Conservation (phyloP, 1,284 basidiomycete genomes). For the Cryptococcus jaspeensis region DNA sequence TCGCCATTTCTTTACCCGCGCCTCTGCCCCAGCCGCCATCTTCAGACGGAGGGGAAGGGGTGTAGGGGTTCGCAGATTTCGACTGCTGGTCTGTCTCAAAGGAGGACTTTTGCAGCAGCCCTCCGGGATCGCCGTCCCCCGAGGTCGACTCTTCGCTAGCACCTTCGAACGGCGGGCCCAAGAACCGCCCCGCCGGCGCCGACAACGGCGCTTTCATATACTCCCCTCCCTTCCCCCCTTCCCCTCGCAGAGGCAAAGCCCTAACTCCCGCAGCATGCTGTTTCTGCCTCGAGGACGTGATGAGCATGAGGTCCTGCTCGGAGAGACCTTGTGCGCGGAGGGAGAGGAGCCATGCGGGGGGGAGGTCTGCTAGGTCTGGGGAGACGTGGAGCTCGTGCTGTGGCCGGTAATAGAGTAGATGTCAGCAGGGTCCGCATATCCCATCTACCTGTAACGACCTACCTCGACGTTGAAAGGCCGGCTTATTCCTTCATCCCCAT, state of each 20-base stretch:
- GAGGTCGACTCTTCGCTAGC: neutral
- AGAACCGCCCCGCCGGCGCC: neutral
- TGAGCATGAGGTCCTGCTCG: slow-evolving; percentile 39
- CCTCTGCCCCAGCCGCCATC: too few relatives aligned
- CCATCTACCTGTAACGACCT: slow-evolving; percentile 7
- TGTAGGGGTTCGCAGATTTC: too few relatives aligned
- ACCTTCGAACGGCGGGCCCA: neutral
- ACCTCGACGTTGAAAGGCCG: slow-evolving; percentile 46
- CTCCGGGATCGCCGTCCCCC: neutral
- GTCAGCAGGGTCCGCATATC: neutral
- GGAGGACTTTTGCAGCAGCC: slow-evolving; percentile 13
- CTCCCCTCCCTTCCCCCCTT: too few relatives aligned
- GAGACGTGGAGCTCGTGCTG: slow-evolving; percentile 49
- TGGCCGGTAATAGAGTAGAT: neutral
- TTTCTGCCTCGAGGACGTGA: slow-evolving; percentile 27
- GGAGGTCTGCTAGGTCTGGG: slow-evolving; percentile 36
- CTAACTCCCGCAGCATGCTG: neutral
- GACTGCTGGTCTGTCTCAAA: slow-evolving; percentile 11
- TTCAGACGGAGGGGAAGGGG: neutral
- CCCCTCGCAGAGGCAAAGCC: neutral
- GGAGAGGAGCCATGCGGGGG: slow-evolving; percentile 34
- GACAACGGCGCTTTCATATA: neutral
- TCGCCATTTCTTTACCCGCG: too few relatives aligned
- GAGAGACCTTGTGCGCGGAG: slow-evolving; percentile 41
- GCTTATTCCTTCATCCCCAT: slow-evolving; percentile 35